These are phyloP conservation scores for Purpureocillium lavendulum DNA, from an alignment of 2,329 filamentous ascomycete species.

Conservation along the genomic window DNA sequence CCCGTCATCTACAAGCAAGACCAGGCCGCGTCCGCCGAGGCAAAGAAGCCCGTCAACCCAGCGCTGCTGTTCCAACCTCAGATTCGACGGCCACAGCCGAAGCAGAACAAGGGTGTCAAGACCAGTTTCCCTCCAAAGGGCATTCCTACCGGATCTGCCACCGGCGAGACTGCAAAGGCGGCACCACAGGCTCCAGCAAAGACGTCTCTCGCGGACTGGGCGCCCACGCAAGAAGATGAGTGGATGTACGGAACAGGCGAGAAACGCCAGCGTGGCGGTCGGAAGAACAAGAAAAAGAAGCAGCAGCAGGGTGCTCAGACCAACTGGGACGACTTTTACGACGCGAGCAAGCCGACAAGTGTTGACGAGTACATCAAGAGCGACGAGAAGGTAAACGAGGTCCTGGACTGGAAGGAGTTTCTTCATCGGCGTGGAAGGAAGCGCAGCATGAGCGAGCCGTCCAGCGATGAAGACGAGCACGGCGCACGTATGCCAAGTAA, in stretches of 20 bases:
- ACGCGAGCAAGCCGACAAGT: constrained; percentile 72
- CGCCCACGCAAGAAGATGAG: constrained; percentile 69
- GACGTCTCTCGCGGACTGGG: constrained; percentile 74
- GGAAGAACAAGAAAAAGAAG: constrained; percentile 71
- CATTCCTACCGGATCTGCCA: constrained; percentile 23
- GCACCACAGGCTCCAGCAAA: constrained; percentile 37
- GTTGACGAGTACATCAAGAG: constrained; percentile 79
- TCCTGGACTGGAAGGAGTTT: constrained; percentile 76
- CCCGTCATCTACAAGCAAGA: constrained; percentile 63
- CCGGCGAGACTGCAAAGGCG: constrained; percentile 19
- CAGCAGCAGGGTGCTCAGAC: constrained; percentile 52
- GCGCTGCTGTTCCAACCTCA: constrained; percentile 74
- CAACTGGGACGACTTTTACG: constrained; percentile 92
- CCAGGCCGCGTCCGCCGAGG: constrained; percentile 33
- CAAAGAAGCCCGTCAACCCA: constrained; percentile 52
- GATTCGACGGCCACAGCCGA: constrained; percentile 65
- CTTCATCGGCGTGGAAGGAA: constrained; percentile 60
- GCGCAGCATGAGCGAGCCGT: constrained; percentile 30
- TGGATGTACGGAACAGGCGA: constrained; percentile 57
- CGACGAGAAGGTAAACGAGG: constrained; percentile 73
- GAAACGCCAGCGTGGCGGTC: constrained; percentile 67
- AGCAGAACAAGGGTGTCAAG: constrained; percentile 47
- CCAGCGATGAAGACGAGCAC: constrained; percentile 31
- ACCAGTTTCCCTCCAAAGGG: constrained; percentile 41
- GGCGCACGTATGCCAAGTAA: constrained; percentile 8